Conservation (phyloP, 176 grass and related monocot genomes). For the Melocanna baccifera region DNA sequence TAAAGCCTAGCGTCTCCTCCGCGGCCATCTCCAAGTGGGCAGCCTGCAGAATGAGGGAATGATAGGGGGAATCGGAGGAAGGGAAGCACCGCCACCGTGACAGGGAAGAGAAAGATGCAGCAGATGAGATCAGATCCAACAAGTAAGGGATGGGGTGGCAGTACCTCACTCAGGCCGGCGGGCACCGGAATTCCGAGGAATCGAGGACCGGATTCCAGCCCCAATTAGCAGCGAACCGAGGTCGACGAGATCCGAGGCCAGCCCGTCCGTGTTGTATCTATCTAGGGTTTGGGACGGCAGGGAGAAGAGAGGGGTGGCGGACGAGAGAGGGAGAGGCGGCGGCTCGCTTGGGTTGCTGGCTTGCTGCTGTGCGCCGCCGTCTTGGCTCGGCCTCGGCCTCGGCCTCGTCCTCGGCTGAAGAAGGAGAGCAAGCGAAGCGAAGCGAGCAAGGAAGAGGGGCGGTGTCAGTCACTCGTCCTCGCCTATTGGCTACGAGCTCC, state of each 20-base stretch:
- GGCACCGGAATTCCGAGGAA: background rate
- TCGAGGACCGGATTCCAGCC: background rate
- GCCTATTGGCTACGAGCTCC: no score
- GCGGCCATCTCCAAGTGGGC: background rate
- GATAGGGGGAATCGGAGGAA: background rate
- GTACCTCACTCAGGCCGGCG: background rate
- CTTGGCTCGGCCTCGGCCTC: no score
- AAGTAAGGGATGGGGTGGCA: background rate
- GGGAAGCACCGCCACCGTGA: background rate
- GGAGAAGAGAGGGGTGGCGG: no score
- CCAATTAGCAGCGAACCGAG: background rate
- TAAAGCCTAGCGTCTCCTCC: constrained; percentile 31
- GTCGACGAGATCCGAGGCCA: background rate
- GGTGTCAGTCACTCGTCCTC: no score
- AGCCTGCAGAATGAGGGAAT: background rate
- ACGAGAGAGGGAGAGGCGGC: background rate
- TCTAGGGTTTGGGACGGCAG: background rate
- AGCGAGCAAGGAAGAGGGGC: no score
- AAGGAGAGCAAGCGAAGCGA: no score
- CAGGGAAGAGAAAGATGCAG: background rate
- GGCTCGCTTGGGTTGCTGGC: background rate
- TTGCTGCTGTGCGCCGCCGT: background rate
- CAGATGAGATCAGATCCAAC: background rate
- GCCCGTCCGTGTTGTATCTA: background rate
- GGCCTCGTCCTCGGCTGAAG: no score